A percentile compares a stretch with the other conserved stretches of the same genome.
Conservation (phyloP, 1,284 basidiomycete genomes). For the Coniferiporia sulphurascens region DNA sequence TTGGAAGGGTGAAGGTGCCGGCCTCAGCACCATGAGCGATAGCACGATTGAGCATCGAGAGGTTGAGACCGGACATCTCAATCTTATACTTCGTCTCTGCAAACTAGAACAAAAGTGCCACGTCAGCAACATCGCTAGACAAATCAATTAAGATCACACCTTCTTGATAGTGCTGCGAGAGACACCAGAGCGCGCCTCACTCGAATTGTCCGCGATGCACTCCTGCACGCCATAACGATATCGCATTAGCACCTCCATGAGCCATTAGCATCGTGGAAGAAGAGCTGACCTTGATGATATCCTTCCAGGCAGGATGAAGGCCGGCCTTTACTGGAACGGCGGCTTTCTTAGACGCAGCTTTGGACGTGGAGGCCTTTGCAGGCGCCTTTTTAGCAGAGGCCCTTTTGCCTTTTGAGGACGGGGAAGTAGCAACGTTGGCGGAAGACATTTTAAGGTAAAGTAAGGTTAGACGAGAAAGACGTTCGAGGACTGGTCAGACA, state of each 20-base stretch:
- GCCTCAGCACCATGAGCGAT: conserved; percentile 63
- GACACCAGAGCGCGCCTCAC: conserved; percentile 66
- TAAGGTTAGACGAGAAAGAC: conserved; percentile 40
- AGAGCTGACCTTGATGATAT: conserved; percentile 50
- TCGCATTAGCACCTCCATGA: conserved; percentile 10
- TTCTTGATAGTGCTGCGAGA: conserved; percentile 80
- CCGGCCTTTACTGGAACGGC: conserved; percentile 12
- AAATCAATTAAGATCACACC: conserved; percentile 29
- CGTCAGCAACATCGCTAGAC: neutral
- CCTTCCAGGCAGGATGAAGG: conserved; percentile 54
- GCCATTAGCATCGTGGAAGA: conserved; percentile 16
- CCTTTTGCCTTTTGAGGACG: conserved; percentile 30
- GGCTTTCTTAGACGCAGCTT: conserved; percentile 27
- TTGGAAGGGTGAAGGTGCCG: conserved; percentile 66
- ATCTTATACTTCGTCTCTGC: conserved; percentile 70
- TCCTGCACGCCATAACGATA: conserved; percentile 38
- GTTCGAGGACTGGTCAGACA: conserved; percentile 31
- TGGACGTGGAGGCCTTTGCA: conserved; percentile 37
- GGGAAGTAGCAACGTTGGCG: no score
- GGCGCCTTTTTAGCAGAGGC: conserved; percentile 42
- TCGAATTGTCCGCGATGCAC: conserved; percentile 62
- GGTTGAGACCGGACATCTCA: conserved; percentile 50
- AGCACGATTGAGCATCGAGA: conserved; percentile 66
- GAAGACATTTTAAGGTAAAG: conserved; percentile 18
- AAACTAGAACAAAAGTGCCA: conserved; percentile 40